Conservation (phyloP, 2,329 filamentous ascomycete genomes). For the Akanthomyces muscarius region DNA sequence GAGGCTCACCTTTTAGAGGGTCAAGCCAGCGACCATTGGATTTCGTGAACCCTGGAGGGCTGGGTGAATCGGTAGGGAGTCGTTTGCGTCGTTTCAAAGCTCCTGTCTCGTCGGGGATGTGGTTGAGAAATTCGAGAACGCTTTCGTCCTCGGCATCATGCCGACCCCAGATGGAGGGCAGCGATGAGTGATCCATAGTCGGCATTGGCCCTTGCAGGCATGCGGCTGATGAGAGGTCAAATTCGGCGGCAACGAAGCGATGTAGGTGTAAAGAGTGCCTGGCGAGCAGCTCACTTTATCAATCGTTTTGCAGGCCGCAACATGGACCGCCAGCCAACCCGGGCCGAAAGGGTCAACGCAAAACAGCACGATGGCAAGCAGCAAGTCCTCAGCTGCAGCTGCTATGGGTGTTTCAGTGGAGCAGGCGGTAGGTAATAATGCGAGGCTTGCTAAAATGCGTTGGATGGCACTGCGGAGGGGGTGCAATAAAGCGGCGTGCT, state of each 20-base stretch:
- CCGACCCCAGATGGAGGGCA: conserved; percentile 30
- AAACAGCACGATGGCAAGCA: background rate
- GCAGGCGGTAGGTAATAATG: background rate
- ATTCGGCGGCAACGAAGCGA: background rate
- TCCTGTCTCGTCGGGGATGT: conserved; percentile 25
- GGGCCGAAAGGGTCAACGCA: background rate
- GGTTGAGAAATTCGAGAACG: conserved; percentile 29
- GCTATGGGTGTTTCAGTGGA: conserved; percentile 9
- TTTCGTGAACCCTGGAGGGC: conserved; percentile 14
- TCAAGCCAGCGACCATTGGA: conserved; percentile 15
- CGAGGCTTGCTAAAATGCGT: background rate
- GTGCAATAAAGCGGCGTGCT: background rate
- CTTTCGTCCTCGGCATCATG: conserved; percentile 35
- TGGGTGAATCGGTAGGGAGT: conserved; percentile 10
- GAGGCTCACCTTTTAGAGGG: conserved; percentile 12
- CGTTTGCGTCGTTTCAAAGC: conserved; percentile 5
- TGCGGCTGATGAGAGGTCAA: background rate
- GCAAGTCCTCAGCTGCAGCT: conserved; percentile 4
- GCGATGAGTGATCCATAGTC: conserved; percentile 15
- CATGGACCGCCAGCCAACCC: background rate
- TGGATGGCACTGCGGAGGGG: background rate
- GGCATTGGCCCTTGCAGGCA: background rate
- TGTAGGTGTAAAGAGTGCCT: background rate
- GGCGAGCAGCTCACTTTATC: conserved; percentile 9
- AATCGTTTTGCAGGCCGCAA: background rate